Percentiles rank a stretch among this genome's conserved stretches.
These are phyloP conservation scores for Xylaria sp. DNA, from an alignment of 2,329 filamentous ascomycete species.

Conservation along the genomic window DNA sequence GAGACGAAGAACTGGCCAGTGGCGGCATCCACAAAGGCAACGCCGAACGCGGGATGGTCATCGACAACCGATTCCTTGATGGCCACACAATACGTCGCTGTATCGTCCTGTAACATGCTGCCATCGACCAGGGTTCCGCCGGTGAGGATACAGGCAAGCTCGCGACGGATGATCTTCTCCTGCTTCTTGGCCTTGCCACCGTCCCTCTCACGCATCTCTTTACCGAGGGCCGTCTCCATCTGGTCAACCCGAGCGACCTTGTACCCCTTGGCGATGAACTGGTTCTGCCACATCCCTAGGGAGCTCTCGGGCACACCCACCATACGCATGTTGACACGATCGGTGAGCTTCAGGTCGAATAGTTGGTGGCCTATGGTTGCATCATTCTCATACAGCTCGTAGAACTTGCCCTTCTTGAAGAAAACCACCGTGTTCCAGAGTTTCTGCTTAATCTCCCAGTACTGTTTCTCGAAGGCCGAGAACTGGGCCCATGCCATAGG, in stretches of 20 bases:
- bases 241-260: slow-evolving; percentile 98
- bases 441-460: slow-evolving; percentile 99
- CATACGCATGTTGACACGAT: slow-evolving; percentile 99
- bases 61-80: slow-evolving; percentile 86
- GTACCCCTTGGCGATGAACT: slow-evolving; percentile 97
- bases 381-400: slow-evolving; percentile 97
- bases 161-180: slow-evolving; percentile 92
- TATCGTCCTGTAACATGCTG: slow-evolving; percentile 96
- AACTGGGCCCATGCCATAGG: slow-evolving; percentile 83
- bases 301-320: slow-evolving; percentile 96
- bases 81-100: slow-evolving; percentile 94
- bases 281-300: slow-evolving; percentile 96
- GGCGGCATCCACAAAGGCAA: slow-evolving; percentile 94
- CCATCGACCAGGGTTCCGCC: slow-evolving; percentile 94
- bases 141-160: slow-evolving; percentile 90
- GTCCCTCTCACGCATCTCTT: slow-evolving; percentile 97
- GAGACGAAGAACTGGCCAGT: slow-evolving; percentile 96
- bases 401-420: slow-evolving; percentile 99
- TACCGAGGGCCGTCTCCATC: slow-evolving; percentile 93
- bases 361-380: slow-evolving; percentile 95
- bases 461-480: slow-evolving; percentile 95
- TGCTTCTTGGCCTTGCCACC: slow-evolving; percentile 74
- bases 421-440: slow-evolving; percentile 98
- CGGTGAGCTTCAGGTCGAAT: slow-evolving; percentile 97
- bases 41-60: slow-evolving; percentile 84